Percentiles rank a stretch among this genome's conserved stretches.
Conservation (phyloP, 441 rosid species). For the Gossypium schwendimanii region DNA sequence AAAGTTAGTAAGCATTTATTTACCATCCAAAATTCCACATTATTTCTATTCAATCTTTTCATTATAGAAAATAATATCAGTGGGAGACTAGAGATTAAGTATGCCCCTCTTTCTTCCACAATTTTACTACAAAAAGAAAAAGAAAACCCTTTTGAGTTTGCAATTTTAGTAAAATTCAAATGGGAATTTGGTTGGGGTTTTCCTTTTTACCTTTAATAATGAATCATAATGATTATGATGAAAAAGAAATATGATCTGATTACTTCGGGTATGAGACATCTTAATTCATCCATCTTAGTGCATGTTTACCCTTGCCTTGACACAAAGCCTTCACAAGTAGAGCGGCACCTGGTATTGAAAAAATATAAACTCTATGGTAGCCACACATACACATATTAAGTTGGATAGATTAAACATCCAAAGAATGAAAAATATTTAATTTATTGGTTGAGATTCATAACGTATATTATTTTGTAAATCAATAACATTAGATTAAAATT, state of each 20-base stretch:
- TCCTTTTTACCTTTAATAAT: background rate
- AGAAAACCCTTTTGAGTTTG: background rate
- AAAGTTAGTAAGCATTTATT: background rate
- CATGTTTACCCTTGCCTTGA: background rate
- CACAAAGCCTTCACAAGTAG: background rate
- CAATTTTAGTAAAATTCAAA: background rate
- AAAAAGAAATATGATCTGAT: conserved; percentile 15
- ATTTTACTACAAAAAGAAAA: background rate
- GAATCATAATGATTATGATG: background rate
- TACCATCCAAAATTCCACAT: background rate
- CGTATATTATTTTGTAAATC: background rate
- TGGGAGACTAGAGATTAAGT: conserved; percentile 1
- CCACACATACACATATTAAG: background rate
- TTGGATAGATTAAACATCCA: too few relatives aligned
- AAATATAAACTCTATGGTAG: background rate
- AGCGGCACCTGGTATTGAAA: background rate
- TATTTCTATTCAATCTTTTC: background rate
- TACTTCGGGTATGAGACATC: conserved; percentile 17
- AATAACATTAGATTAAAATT: background rate
- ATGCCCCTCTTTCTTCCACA: background rate
- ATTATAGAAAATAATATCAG: background rate
- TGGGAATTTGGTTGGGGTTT: background rate
- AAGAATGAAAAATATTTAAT: too few relatives aligned
- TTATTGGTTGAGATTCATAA: background rate
- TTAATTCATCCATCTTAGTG: background rate